These are phyloP conservation scores for Flammula alnicola DNA, from an alignment of 1,284 basidiomycete genomes.

Conservation along the genomic window DNA sequence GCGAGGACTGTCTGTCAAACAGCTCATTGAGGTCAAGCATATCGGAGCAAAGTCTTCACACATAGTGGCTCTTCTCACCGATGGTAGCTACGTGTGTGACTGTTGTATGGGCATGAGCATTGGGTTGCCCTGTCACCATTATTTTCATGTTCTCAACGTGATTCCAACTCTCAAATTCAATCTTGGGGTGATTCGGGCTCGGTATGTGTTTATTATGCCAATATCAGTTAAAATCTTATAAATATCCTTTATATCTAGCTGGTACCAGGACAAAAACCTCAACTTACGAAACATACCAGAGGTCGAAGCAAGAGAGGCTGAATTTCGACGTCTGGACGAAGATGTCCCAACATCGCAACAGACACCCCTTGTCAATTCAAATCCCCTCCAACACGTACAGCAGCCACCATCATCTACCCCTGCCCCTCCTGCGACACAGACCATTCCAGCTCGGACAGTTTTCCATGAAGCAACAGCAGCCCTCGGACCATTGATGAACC, in stretches of 20 bases:
- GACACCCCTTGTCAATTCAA: too few relatives aligned
- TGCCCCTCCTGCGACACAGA: slow-evolving; percentile 13
- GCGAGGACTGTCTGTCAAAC: slow-evolving; percentile 15
- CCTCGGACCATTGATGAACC: too few relatives aligned
- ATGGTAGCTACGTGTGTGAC: slow-evolving; percentile 28
- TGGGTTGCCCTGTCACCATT: slow-evolving; percentile 27
- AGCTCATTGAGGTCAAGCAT: slow-evolving; percentile 24
- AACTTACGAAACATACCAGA: slow-evolving; percentile 1
- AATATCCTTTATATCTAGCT: slow-evolving; percentile 9
- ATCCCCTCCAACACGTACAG: background rate
- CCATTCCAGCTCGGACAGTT: slow-evolving; percentile 17
- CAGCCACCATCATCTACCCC: background rate
- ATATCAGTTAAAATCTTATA: background rate
- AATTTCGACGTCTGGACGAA: too few relatives aligned
- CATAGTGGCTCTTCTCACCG: slow-evolving; percentile 20
- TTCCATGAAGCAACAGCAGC: slow-evolving; percentile 25
- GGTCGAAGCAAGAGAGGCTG: too few relatives aligned
- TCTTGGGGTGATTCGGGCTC: slow-evolving; percentile 19
- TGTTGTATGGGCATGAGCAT: slow-evolving; percentile 31
- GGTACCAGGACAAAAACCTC: slow-evolving; percentile 8
- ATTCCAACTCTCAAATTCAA: slow-evolving; percentile 19
- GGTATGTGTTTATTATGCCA: slow-evolving; percentile 12
- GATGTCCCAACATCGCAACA: too few relatives aligned
- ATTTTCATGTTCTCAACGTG: slow-evolving; percentile 18
- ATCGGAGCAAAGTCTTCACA: slow-evolving; percentile 15